Percentiles rank a stretch among this genome's conserved stretches.
phyloP scores from a whole-genome alignment of 345 rosid genomes.

The Combretum micranthum region DNA sequence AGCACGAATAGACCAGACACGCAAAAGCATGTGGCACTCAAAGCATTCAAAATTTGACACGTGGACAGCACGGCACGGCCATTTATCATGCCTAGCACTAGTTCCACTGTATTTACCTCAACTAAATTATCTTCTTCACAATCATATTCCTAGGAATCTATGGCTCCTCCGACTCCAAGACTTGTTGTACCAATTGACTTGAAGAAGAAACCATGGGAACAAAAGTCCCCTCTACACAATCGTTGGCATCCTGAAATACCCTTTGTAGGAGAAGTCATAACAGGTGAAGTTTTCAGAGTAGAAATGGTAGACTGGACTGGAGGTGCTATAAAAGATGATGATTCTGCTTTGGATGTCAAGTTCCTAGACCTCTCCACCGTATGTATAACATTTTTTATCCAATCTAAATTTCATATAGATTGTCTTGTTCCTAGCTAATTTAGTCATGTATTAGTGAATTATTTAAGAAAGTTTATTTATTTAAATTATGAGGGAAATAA shows the following conservation, averaged over 20 bases:
- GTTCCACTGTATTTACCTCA: too few species aligned
- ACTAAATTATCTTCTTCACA: too few species aligned
- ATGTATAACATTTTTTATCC: conserved; percentile 13
- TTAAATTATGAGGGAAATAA: too few species aligned
- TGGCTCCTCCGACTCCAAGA: conserved; percentile 58
- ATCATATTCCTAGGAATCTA: conserved; percentile 8
- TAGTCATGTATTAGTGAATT: too few species aligned
- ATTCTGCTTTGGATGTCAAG: conserved; percentile 45
- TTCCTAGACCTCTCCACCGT: conserved; percentile 37
- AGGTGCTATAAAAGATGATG: conserved; percentile 49
- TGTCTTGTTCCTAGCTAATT: too few species aligned
- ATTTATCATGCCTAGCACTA: too few species aligned
- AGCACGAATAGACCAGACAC: too few species aligned
- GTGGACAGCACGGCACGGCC: too few species aligned
- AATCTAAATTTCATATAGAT: too few species aligned
- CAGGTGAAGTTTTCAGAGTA: conserved; percentile 40
- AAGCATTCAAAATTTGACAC: too few species aligned
- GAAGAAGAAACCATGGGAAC: conserved; percentile 66
- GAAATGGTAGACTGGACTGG: conserved; percentile 62
- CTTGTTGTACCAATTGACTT: conserved; percentile 50
- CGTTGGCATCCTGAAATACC: conserved; percentile 86
- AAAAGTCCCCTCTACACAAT: conserved; percentile 57
- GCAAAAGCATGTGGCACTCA: too few species aligned
- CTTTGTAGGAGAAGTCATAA: conserved; percentile 28
- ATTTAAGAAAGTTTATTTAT: too few species aligned